A percentile compares a stretch with the other conserved stretches of the same genome.
Evolutionary conservation across 306 rosid genomes (phyloP).

Genomic region (Malus asiatica): DNA sequence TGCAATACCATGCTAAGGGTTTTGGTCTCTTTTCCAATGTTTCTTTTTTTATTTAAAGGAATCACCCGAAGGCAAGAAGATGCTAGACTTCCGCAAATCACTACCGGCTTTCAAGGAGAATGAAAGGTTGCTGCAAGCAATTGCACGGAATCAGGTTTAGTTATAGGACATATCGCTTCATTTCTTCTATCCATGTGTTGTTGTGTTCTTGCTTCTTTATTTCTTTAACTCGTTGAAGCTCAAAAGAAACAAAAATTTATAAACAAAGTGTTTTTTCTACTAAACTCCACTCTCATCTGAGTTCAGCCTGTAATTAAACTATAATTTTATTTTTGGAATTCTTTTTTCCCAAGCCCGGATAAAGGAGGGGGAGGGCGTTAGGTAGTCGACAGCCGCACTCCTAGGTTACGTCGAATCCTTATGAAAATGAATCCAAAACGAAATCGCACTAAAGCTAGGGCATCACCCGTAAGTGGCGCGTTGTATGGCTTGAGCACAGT

Average conservation of each 20-base stretch:
- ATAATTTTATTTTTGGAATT: no score
- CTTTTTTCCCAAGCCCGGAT: no score
- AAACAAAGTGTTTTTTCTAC: no score
- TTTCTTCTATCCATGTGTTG: slow-evolving; percentile 6
- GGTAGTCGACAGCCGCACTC: no score
- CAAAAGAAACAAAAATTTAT: neutral
- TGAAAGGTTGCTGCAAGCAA: slow-evolving; percentile 45
- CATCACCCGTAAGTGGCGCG: no score
- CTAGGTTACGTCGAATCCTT: no score
- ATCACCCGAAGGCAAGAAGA: slow-evolving; percentile 55
- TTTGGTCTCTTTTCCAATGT: neutral
- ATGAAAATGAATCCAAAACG: no score
- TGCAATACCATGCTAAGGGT: neutral
- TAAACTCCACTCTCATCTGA: no score
- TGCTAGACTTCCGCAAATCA: slow-evolving; percentile 41
- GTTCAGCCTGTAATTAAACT: no score
- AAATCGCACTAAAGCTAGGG: no score
- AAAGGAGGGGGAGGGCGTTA: no score
- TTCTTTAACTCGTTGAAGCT: neutral
- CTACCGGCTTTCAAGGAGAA: slow-evolving; percentile 47
- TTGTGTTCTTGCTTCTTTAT: neutral
- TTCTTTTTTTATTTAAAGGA: slow-evolving; percentile 25
- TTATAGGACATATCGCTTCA: neutral
- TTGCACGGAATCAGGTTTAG: slow-evolving; percentile 49
- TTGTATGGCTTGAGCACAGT: no score